phyloP scores from a whole-genome alignment of 116 monocot species.

The Thalassia testudinum region DNA sequence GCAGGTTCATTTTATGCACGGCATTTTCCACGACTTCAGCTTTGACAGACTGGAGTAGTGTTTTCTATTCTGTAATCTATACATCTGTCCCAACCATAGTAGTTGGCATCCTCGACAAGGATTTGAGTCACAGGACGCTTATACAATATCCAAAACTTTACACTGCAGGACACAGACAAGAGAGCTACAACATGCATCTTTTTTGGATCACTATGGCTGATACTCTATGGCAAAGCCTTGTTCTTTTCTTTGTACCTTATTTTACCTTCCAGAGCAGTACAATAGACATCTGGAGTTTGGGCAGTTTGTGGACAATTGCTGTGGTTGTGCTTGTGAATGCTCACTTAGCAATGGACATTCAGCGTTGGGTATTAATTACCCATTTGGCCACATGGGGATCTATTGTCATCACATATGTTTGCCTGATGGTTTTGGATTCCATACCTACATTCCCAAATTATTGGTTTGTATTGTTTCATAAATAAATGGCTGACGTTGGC shows the following conservation, averaged over 20 bases:
- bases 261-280: slow-evolving; percentile 47
- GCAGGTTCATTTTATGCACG: slow-evolving; percentile 65
- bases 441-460: slow-evolving; percentile 79
- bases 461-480: slow-evolving; percentile 34
- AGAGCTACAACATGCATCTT: slow-evolving; percentile 74
- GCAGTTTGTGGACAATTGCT: slow-evolving; percentile 78
- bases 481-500: neutral
- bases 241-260: slow-evolving; percentile 75
- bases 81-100: slow-evolving; percentile 84
- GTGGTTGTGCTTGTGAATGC: slow-evolving; percentile 78
- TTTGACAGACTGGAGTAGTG: slow-evolving; percentile 93
- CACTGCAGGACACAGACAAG: slow-evolving; percentile 65
- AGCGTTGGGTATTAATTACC: slow-evolving; percentile 61
- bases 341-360: slow-evolving; percentile 88
- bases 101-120: slow-evolving; percentile 75
- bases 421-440: slow-evolving; percentile 78
- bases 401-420: slow-evolving; percentile 52
- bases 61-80: slow-evolving; percentile 86
- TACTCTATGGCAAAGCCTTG: slow-evolving; percentile 92
- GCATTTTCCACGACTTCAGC: slow-evolving; percentile 82
- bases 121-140: slow-evolving; percentile 68
- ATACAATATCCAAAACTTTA: slow-evolving; percentile 71
- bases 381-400: slow-evolving; percentile 83
- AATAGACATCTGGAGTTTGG: slow-evolving; percentile 87
- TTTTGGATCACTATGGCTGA: slow-evolving; percentile 94